Evolutionary conservation across 352 stramenopile genomes (phyloP), one percentile per base, ranked within the genome.

Genomic region (Phytophthora brassicae): DNA sequence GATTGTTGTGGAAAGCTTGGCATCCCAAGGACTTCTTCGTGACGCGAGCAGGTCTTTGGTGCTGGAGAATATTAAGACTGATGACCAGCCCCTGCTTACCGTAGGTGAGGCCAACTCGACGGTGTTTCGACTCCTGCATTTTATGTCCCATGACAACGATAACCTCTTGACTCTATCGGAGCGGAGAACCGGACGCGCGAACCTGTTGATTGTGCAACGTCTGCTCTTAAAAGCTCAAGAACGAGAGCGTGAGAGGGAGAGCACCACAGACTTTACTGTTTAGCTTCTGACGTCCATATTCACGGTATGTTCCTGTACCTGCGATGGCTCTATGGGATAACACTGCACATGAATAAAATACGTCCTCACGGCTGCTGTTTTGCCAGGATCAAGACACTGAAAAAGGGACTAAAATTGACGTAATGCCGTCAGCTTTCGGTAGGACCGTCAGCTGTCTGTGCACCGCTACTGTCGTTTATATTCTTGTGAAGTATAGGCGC

Each of bases 401-500:
- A 64, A 48, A n/a, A n/a, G 24, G 35, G 19, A 57, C 42, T n/a
- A n/a, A n/a, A 35, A 57, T 61, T 52, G 43, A 53, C 39, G 54
- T 60, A 23, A 31, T 46, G 22, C 39, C 31, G 16, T 69, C 44
- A 67, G 55, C 55, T 68, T 20, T 64, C 53, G 46, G 52, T 42
- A 35, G 38, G 70, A 60, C 59, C 65, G 36, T 42, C 54, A 54
- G 22, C 44, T 65, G 16, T n/a, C 42, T 33, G 35, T 45, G 58
- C 26, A 36, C 48, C 56, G 62, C 20, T 44, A 36, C 53, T 66
- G 45, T 68, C 64, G 9, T 77, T 65, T 52, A 56, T 59, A 58
- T 69, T 79, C 53, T 89, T 90, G 55, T 86, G 75, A 54, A 90
- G 59, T 49, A 85, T 70, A 23, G 81, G 83, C 16, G 83, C 81